A percentile compares a stretch with the other conserved stretches of the same genome.
Conservation (phyloP, 2,329 filamentous ascomycete species). For the Cytospora piceicola region DNA sequence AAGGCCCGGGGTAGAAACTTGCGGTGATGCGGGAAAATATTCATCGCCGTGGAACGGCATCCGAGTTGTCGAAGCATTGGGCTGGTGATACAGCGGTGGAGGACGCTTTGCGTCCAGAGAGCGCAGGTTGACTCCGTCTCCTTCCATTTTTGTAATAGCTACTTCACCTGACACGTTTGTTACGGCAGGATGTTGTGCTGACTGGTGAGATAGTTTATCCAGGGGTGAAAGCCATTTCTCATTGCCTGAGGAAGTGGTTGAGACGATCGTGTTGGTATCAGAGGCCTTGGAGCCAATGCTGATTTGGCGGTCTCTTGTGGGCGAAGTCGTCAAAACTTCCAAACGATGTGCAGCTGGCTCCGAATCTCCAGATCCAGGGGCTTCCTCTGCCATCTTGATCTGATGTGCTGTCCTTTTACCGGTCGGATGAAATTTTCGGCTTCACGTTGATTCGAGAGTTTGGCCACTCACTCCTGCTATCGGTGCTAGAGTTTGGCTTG, state of each 20-base stretch:
- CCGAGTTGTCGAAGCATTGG: conserved; percentile 15
- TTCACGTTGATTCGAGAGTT: not conserved
- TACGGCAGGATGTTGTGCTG: conserved; percentile 8
- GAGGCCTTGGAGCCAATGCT: conserved; percentile 13
- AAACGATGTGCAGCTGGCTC: conserved; percentile 8
- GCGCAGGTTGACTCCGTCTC: conserved; percentile 16
- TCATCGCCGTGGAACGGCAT: conserved; percentile 29
- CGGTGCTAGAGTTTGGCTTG: not conserved
- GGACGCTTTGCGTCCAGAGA: conserved; percentile 11
- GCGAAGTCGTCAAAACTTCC: not conserved
- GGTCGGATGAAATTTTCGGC: not conserved
- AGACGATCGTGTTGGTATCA: conserved; percentile 1
- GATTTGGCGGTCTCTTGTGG: conserved; percentile 6
- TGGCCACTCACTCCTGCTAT: not conserved
- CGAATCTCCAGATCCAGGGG: conserved; percentile 9
- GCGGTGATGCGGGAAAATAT: conserved; percentile 11
- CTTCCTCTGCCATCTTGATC: not conserved
- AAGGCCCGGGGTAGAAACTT: conserved; percentile 8
- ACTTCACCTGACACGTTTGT: not conserved
- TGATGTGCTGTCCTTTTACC: conserved; percentile 6
- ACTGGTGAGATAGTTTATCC: conserved; percentile 16
- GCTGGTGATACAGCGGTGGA: conserved; percentile 11
- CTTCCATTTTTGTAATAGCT: conserved; percentile 18
- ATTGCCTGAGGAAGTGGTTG: conserved; percentile 18
- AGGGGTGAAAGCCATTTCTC: conserved; percentile 24